A percentile compares a stretch with the other conserved stretches of the same genome.
phyloP scores from a whole-genome alignment of 2,329 filamentous ascomycete genomes.

The Fusarium sp. region DNA sequence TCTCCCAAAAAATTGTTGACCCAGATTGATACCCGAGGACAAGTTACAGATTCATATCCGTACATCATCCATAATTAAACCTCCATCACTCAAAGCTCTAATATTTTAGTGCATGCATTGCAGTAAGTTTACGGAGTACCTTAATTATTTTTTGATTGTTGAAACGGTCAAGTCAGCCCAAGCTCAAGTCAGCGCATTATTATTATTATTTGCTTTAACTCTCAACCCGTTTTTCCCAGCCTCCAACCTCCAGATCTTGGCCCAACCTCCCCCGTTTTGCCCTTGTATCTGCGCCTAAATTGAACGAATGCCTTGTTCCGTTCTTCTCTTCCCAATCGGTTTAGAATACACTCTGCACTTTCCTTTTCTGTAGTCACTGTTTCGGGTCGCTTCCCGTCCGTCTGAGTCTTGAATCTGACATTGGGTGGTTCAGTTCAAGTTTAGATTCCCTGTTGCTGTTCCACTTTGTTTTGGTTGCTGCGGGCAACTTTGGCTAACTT shows the following conservation, averaged over 20 bases:
- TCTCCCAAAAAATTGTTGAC: background rate
- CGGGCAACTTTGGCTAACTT: constrained; percentile 44
- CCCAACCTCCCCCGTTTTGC: constrained; percentile 32
- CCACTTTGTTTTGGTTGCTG: constrained; percentile 45
- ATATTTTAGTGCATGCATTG: constrained; percentile 16
- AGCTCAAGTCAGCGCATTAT: background rate
- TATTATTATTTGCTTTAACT: constrained; percentile 2
- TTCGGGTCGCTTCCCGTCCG: constrained; percentile 33
- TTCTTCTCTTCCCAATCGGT: constrained; percentile 8
- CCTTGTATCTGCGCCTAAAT: constrained; percentile 36
- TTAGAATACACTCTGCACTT: constrained; percentile 4
- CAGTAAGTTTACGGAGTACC: constrained; percentile 22
- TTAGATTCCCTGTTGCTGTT: constrained; percentile 21
- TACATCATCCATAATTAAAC: constrained; percentile 20
- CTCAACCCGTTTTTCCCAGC: constrained; percentile 30
- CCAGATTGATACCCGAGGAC: background rate
- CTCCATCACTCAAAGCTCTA: constrained; percentile 6
- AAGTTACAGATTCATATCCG: constrained; percentile 9
- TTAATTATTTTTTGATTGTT: constrained; percentile 15
- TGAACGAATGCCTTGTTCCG: background rate
- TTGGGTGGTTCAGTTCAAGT: constrained; percentile 11
- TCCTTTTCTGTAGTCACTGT: constrained; percentile 15
- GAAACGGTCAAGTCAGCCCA: constrained; percentile 31
- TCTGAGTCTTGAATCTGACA: constrained; percentile 21
- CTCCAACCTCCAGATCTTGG: constrained; percentile 29